Conservation (phyloP, 1,139 yeast genomes). For the Yamadazyma dendronema region DNA sequence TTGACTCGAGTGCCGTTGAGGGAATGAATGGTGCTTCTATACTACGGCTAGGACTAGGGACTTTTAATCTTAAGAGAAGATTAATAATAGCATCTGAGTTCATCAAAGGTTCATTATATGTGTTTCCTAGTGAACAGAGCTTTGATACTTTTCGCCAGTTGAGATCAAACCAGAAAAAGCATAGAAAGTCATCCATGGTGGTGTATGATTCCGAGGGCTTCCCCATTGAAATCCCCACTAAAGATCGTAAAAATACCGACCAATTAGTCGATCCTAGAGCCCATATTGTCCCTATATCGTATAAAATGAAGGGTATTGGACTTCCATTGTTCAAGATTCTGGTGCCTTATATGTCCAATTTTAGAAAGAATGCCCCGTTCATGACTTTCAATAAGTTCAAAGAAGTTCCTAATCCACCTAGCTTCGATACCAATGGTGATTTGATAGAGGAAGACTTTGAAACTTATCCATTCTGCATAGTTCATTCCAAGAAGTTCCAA, state of each 20-base stretch:
- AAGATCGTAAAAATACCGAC: not conserved
- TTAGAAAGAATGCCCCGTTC: constrained; percentile 38
- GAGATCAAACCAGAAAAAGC: constrained; percentile 22
- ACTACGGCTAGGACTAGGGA: constrained; percentile 10
- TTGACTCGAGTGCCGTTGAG: constrained; percentile 6
- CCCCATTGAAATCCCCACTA: constrained; percentile 15
- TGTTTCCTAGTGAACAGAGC: constrained; percentile 32
- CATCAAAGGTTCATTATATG: constrained; percentile 27
- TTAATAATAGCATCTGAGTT: constrained; percentile 33
- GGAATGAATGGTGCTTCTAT: constrained; percentile 15
- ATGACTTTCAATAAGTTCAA: constrained; percentile 31
- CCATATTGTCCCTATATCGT: constrained; percentile 34
- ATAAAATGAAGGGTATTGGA: constrained; percentile 33
- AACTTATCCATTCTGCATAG: constrained; percentile 34
- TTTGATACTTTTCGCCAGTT: constrained; percentile 31
- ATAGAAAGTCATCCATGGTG: constrained; percentile 21
- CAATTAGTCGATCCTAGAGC: constrained; percentile 26
- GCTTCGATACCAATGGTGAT: constrained; percentile 10
- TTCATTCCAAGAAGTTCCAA: constrained; percentile 28
- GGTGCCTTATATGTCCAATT: constrained; percentile 36
- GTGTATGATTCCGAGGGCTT: constrained; percentile 24
- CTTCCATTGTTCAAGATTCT: constrained; percentile 37
- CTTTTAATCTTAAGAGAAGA: constrained; percentile 28
- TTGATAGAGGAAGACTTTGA: constrained; percentile 24
- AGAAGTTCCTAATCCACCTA: constrained; percentile 32